A percentile compares a stretch with the other conserved stretches of the same genome.
Conservation (phyloP, 2,329 filamentous ascomycete species). For the Bipolaris bicolor region DNA sequence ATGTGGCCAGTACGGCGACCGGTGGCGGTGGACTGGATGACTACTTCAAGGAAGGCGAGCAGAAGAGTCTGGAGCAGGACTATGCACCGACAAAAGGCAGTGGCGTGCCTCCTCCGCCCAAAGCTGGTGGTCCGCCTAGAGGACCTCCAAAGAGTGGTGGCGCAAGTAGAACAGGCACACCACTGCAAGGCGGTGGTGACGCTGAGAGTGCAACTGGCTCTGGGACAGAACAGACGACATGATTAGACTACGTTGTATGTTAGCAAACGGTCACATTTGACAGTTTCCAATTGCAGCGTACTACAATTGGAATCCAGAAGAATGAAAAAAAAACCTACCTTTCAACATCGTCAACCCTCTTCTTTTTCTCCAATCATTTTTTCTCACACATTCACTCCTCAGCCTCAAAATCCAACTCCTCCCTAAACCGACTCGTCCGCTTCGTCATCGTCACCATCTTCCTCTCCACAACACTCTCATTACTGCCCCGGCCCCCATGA, state of each 20-base stretch:
- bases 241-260: constrained; percentile 1
- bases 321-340: constrained; percentile 17
- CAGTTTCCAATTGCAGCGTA: neutral
- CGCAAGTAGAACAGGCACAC: constrained; percentile 19
- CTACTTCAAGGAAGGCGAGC: constrained; percentile 55
- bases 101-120: constrained; percentile 47
- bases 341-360: neutral
- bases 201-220: constrained; percentile 5
- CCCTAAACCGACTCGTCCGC: constrained; percentile 41
- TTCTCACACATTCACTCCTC: constrained; percentile 13
- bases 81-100: constrained; percentile 43
- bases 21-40: constrained; percentile 49
- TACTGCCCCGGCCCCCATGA: constrained; percentile 20
- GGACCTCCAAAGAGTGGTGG: constrained; percentile 42
- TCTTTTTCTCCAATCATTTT: neutral
- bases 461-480: constrained; percentile 25
- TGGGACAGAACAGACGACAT: constrained; percentile 14
- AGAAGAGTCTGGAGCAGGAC: constrained; percentile 53
- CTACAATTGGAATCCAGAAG: neutral
- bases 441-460: constrained; percentile 26
- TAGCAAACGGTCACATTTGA: neutral
- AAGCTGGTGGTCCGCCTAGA: constrained; percentile 42
- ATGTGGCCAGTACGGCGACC: constrained; percentile 38
- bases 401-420: constrained; percentile 33
- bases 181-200: constrained; percentile 14